Conservation (phyloP, 768 basidiomycete species). For the Crassisporium funariophilum region DNA sequence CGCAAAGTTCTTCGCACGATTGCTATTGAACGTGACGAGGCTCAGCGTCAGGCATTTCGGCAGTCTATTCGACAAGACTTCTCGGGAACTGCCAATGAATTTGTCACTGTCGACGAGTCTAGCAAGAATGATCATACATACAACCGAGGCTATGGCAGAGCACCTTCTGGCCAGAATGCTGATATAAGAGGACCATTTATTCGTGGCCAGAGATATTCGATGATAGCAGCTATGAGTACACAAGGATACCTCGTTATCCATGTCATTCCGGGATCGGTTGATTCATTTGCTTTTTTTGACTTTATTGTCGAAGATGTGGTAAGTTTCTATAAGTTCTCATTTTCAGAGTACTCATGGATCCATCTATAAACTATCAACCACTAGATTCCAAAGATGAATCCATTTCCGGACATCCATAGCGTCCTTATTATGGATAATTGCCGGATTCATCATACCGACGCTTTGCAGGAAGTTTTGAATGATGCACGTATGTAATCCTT, state of each 20-base stretch:
- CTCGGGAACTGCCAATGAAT: slow-evolving; percentile 19
- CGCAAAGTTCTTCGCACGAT: slow-evolving; percentile 59
- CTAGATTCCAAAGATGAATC: slow-evolving; percentile 3
- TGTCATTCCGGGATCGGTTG: slow-evolving; percentile 35
- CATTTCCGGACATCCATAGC: slow-evolving; percentile 6
- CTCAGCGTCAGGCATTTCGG: slow-evolving; percentile 5
- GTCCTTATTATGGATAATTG: slow-evolving; percentile 11
- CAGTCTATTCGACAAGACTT: slow-evolving; percentile 10
- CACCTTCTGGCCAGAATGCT: slow-evolving; percentile 25
- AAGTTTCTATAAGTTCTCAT: not conserved
- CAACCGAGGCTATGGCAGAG: slow-evolving; percentile 26
- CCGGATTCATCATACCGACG: slow-evolving; percentile 8
- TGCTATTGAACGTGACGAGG: slow-evolving; percentile 23
- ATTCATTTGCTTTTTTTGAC: slow-evolving; percentile 34
- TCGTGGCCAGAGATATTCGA: slow-evolving; percentile 30
- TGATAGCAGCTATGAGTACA: slow-evolving; percentile 35
- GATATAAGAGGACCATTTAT: slow-evolving; percentile 23
- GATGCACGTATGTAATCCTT: slow-evolving; percentile 1
- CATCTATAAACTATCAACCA: not conserved
- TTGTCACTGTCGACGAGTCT: slow-evolving; percentile 24
- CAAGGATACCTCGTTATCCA: slow-evolving; percentile 36
- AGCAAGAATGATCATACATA: slow-evolving; percentile 36
- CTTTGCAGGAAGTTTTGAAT: not conserved
- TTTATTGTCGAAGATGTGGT: slow-evolving; percentile 31
- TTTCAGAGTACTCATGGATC: too few relatives aligned